Evolutionary conservation across 306 rosid genomes (phyloP), one percentile per base, ranked within the genome.

Genomic region (Sicyos edulis): DNA sequence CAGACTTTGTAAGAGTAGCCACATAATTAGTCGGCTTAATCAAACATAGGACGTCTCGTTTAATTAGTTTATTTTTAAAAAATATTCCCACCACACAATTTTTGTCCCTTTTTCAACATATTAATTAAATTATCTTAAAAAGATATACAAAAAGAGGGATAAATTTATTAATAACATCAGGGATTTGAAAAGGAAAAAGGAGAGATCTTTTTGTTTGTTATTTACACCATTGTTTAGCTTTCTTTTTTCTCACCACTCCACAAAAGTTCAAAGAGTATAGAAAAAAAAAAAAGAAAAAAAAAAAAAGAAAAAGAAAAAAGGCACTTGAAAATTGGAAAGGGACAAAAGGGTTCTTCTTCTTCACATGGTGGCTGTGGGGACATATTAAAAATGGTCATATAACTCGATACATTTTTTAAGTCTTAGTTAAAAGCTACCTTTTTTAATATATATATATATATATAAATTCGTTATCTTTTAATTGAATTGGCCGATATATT

Each of bases 11-110:
- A 44, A 32, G 45, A 5, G 50, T 4, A 40, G 29, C 50, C 8
- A 22, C 70, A 63, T 3, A 63, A 63, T 63, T 63, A 63, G 70
- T 63, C 51, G 70, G 16, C 70, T 63, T n/a, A 63, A 61, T 19
- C 0, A 63, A 63, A 63, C 68, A 37, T 61, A 61, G 19, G 68
- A 61, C 68, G 22, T 61, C 44, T 29, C 20, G 5, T 26, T 58
- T 24, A 13, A 5, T 24, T 58, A 0, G 54, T 50, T 50, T 50
- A 13, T 13, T 50, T 16, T 52, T 15, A 32, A 32, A 32, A 19
- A 54, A 54, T 2, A 54, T 54, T 54, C 29, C 26, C 56, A 17
- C 24, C 14, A 3, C 12, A 8, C 60, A 19, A 8, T 54, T 54
- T 17, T 17, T 47, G 22, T n/a, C 58, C 24, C 24, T 54, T 54